A percentile compares a stretch with the other conserved stretches of the same genome.
Evolutionary conservation across 106 monocot species (phyloP).

Genomic region (Gastrodia elata): DNA sequence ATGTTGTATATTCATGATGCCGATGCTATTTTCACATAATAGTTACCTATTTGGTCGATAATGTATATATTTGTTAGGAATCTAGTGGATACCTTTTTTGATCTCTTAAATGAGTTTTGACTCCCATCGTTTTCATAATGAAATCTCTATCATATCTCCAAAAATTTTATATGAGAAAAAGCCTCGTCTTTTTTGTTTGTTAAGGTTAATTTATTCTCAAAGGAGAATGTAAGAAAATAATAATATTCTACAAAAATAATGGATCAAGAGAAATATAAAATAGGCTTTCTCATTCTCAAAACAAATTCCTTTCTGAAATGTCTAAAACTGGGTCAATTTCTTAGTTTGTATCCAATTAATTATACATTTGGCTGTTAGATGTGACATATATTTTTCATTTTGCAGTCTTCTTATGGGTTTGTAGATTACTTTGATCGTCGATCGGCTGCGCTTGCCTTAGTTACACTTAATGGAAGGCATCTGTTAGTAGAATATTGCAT

Average conservation of each 20-base stretch:
- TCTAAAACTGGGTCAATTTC: background rate
- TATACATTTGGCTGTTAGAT: background rate
- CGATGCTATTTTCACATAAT: too few relatives aligned
- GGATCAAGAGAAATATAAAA: background rate
- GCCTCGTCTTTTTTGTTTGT: too few relatives aligned
- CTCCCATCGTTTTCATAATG: too few relatives aligned
- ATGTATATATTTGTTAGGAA: too few relatives aligned
- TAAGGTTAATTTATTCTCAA: background rate
- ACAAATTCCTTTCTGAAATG: background rate
- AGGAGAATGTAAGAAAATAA: background rate
- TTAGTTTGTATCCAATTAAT: background rate
- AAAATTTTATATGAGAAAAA: too few relatives aligned
- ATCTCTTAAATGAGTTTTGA: too few relatives aligned
- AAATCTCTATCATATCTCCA: too few relatives aligned
- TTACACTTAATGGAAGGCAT: conserved; percentile 80
- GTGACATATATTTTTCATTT: background rate
- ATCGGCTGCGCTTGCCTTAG: conserved; percentile 75
- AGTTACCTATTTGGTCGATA: too few relatives aligned
- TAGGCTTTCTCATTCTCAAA: background rate
- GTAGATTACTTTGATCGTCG: conserved; percentile 26
- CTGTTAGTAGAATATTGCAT: conserved; percentile 21
- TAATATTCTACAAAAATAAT: too few relatives aligned
- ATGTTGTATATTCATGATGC: too few relatives aligned
- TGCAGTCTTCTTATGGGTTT: conserved; percentile 71
- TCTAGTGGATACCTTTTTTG: too few relatives aligned